These are phyloP conservation scores for Lotmaria passim DNA, from an alignment of 208 protist species.

Conservation along the genomic window DNA sequence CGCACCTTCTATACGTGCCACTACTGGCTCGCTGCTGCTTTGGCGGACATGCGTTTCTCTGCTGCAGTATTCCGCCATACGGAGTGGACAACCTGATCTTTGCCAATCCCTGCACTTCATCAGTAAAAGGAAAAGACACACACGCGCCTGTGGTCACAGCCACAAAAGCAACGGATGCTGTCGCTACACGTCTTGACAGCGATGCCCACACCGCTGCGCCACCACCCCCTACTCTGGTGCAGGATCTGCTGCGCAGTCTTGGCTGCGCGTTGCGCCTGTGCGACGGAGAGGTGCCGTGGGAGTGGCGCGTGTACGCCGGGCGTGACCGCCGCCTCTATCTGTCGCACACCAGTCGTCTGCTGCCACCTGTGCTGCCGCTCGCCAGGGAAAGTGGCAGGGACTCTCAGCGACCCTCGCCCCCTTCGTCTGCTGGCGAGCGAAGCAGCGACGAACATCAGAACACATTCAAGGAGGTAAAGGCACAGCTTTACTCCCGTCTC, in stretches of 20 bases:
- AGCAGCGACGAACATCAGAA: not conserved
- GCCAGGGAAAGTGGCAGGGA: not conserved
- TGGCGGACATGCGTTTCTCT: conserved; percentile 55
- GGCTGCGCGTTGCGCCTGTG: conserved; percentile 42
- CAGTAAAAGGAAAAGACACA: not conserved
- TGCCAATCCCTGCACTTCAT: conserved; percentile 17
- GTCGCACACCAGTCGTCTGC: conserved; percentile 44
- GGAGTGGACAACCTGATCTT: conserved; percentile 20
- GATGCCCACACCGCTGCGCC: not conserved
- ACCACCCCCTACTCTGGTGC: conserved; percentile 28
- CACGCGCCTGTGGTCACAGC: not conserved
- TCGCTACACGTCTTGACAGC: not conserved
- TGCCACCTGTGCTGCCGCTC: conserved; percentile 52
- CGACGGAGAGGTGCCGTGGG: conserved; percentile 34
- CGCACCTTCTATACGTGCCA: conserved; percentile 54
- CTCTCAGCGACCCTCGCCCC: not conserved
- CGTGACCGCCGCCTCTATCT: conserved; percentile 78
- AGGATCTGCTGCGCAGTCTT: conserved; percentile 38
- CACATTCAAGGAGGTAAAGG: not conserved
- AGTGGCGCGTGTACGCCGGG: conserved; percentile 32
- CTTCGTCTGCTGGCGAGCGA: not conserved
- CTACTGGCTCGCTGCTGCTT: conserved; percentile 64
- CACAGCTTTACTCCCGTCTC: conserved; percentile 5
- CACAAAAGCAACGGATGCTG: not conserved
- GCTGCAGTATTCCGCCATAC: conserved; percentile 68